Percentiles rank a stretch among this genome's conserved stretches.
Evolutionary conservation across 352 stramenopile genomes (phyloP).

Genomic region (Phytophthora cryptogea): DNA sequence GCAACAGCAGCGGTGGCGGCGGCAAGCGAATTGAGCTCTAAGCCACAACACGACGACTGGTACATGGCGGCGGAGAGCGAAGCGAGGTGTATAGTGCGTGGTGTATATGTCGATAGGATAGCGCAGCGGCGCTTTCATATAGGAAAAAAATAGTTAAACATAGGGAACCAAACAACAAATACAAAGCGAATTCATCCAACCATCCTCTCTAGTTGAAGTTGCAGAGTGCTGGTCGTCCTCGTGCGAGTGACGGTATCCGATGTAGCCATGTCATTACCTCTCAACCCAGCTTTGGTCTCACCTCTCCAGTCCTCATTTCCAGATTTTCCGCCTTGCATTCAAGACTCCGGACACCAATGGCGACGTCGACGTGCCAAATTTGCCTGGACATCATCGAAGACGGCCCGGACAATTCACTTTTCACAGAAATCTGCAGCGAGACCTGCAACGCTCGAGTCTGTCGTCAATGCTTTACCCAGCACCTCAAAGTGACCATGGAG

Average conservation of each 20-base stretch:
- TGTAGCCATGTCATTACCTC: background rate
- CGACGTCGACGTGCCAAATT: slow-evolving; percentile 36
- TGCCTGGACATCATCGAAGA: slow-evolving; percentile 34
- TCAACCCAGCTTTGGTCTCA: background rate
- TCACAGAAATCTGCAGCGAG: slow-evolving; percentile 18
- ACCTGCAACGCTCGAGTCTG: slow-evolving; percentile 31
- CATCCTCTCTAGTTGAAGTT: background rate
- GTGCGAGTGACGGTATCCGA: background rate
- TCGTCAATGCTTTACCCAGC: slow-evolving; percentile 21
- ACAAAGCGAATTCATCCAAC: slow-evolving; percentile 19
- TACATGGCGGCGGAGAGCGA: slow-evolving; percentile 24
- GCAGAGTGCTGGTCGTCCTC: background rate
- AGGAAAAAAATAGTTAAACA: slow-evolving; percentile 40
- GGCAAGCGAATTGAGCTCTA: slow-evolving; percentile 82
- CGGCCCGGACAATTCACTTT: background rate
- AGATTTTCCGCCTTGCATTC: background rate
- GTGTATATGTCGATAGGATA: slow-evolving; percentile 34
- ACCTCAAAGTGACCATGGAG: slow-evolving; percentile 33
- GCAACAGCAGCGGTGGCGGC: slow-evolving; percentile 49
- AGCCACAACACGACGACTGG: slow-evolving; percentile 26
- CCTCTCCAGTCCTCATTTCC: background rate
- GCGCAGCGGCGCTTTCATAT: slow-evolving; percentile 17
- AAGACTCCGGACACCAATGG: slow-evolving; percentile 7
- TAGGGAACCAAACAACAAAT: slow-evolving; percentile 25
- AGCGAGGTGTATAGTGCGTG: slow-evolving; percentile 36